These are phyloP conservation scores for Tylopilus subfusipes DNA, from an alignment of 768 basidiomycete genomes.

Conservation along the genomic window DNA sequence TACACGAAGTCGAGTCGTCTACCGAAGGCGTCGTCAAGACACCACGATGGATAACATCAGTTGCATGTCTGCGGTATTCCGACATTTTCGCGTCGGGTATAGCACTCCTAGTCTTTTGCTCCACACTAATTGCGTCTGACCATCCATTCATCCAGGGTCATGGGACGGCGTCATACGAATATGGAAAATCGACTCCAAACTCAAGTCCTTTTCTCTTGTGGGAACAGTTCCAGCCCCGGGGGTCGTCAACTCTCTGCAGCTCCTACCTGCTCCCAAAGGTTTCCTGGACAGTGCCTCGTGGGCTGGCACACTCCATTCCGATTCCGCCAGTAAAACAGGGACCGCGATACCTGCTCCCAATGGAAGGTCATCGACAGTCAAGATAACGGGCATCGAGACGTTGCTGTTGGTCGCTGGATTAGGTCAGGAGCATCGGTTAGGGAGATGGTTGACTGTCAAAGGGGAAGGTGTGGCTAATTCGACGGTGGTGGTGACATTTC, in stretches of 20 bases:
- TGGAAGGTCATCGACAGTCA: slow-evolving; percentile 22
- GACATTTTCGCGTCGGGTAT: slow-evolving; percentile 88
- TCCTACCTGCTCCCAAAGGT: slow-evolving; percentile 52
- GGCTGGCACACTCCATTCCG: slow-evolving; percentile 12
- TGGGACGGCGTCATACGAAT: slow-evolving; percentile 89
- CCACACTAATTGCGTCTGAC: background rate
- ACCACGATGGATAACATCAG: slow-evolving; percentile 88
- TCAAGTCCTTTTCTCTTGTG: slow-evolving; percentile 71
- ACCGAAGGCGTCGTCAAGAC: slow-evolving; percentile 72
- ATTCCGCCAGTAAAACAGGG: background rate
- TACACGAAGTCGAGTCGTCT: slow-evolving; percentile 66
- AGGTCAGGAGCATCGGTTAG: slow-evolving; percentile 85
- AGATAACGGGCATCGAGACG: slow-evolving; percentile 27
- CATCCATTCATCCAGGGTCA: slow-evolving; percentile 56
- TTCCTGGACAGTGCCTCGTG: slow-evolving; percentile 44
- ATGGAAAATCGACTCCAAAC: slow-evolving; percentile 82
- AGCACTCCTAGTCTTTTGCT: slow-evolving; percentile 12
- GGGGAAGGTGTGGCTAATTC: slow-evolving; percentile 70
- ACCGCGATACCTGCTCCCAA: background rate
- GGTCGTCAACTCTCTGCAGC: slow-evolving; percentile 86
- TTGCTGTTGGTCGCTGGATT: slow-evolving; percentile 73
- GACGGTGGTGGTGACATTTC: slow-evolving; percentile 59
- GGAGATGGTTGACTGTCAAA: slow-evolving; percentile 82
- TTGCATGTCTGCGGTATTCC: slow-evolving; percentile 81
- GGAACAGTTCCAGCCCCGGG: slow-evolving; percentile 68